These are phyloP conservation scores for Phytophthora tentaculata DNA, from an alignment of 352 stramenopile species.

Conservation along the genomic window DNA sequence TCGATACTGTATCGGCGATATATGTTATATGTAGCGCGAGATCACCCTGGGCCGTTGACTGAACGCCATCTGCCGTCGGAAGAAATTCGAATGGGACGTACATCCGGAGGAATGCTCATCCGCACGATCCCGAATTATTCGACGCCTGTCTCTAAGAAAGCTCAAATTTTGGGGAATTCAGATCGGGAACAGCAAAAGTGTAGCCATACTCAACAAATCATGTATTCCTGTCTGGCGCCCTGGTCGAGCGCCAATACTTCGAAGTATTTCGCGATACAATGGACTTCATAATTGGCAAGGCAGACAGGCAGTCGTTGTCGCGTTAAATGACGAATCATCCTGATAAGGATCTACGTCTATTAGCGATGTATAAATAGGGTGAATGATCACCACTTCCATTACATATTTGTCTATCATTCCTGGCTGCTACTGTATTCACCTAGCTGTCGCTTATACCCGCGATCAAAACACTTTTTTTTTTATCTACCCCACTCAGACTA, in stretches of 20 bases:
- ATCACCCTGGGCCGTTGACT: neutral
- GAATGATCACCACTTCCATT: no score
- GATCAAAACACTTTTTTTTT: conserved; percentile 8
- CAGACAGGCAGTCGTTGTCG: conserved; percentile 13
- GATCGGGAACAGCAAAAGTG: conserved; percentile 6
- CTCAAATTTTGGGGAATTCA: conserved; percentile 20
- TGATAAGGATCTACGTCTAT: conserved; percentile 9
- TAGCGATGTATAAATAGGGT: neutral
- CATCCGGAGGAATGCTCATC: conserved; percentile 23
- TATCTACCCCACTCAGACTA: conserved; percentile 11
- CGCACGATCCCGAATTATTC: conserved; percentile 22
- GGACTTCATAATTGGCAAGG: neutral
- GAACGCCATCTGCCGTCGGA: neutral
- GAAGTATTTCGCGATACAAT: neutral
- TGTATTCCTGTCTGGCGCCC: neutral
- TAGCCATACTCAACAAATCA: conserved; percentile 3
- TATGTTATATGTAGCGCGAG: no score
- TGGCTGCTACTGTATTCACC: conserved; percentile 16
- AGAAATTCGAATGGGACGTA: neutral
- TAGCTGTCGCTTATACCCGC: conserved; percentile 29
- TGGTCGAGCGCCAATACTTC: neutral
- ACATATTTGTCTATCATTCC: neutral
- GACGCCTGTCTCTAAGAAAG: conserved; percentile 21
- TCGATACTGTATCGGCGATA: no score
- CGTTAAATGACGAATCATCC: neutral